Percentiles rank a stretch among this genome's conserved stretches.
These are phyloP conservation scores for Carex kokanica DNA, from an alignment of 176 grass and related monocot species.

Conservation along the genomic window DNA sequence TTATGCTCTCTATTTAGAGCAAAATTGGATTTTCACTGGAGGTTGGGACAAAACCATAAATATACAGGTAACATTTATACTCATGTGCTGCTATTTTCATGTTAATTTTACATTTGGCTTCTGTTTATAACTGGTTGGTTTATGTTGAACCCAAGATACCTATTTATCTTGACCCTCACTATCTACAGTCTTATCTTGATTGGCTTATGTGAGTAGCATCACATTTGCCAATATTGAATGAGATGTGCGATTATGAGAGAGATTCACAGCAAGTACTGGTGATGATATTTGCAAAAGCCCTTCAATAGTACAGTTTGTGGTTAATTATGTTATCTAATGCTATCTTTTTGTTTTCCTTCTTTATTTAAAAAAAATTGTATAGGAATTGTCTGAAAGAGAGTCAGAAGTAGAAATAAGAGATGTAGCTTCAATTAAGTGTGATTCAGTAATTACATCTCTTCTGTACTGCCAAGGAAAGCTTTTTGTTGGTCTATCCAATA, in stretches of 20 bases:
- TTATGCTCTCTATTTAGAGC: constrained; percentile 56
- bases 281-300: constrained; percentile 3
- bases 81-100: background rate
- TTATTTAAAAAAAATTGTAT: background rate
- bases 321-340: constrained; percentile 5
- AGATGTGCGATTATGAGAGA: background rate
- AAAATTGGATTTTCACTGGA: constrained; percentile 65
- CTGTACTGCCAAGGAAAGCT: constrained; percentile 58
- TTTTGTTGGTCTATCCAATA: constrained; percentile 73
- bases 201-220: background rate
- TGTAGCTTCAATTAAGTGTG: constrained; percentile 61
- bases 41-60: constrained; percentile 83
- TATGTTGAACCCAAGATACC: background rate
- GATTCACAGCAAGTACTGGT: background rate
- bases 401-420: constrained; percentile 64
- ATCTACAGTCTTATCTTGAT: background rate
- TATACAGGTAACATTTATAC: constrained; percentile 53
- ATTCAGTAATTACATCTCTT: constrained; percentile 73
- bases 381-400: constrained; percentile 63
- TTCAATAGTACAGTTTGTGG: background rate
- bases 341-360: background rate
- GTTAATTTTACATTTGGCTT: background rate
- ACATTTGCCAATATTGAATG: background rate
- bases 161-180: background rate
- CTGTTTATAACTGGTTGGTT: background rate